Conservation (phyloP, 306 rosid species). For the Trifolium pratense region DNA sequence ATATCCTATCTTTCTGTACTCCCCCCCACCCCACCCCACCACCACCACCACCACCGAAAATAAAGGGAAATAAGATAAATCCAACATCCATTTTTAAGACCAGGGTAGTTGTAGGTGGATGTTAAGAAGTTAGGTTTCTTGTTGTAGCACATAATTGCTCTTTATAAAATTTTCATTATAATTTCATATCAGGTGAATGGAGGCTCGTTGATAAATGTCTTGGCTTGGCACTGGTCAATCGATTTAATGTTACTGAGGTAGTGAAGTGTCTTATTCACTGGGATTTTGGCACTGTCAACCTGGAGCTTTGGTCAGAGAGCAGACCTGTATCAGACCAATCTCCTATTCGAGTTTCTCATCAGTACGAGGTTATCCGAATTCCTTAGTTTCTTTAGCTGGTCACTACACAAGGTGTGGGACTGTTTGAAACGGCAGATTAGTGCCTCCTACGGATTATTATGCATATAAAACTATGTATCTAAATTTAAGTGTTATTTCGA, state of each 20-base stretch:
- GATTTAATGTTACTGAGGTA: slow-evolving; percentile 67
- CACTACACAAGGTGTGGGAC: neutral
- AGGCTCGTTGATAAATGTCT: slow-evolving; percentile 72
- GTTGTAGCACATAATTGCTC: neutral
- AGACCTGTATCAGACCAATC: slow-evolving; percentile 79
- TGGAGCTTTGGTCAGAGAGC: slow-evolving; percentile 88
- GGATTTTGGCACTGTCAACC: slow-evolving; percentile 80
- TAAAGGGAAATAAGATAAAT: neutral
- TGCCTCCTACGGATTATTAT: no score
- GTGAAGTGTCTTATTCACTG: slow-evolving; percentile 79
- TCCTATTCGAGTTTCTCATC: slow-evolving; percentile 72
- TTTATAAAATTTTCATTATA: slow-evolving; percentile 23
- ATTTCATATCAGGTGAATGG: slow-evolving; percentile 81
- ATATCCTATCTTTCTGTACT: no score
- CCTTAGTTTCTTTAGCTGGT: slow-evolving; percentile 25
- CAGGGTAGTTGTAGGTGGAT: neutral
- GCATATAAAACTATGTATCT: neutral
- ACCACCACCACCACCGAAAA: no score
- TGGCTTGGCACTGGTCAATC: slow-evolving; percentile 76
- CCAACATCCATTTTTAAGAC: neutral
- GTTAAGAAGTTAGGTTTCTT: neutral
- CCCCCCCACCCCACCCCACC: neutral
- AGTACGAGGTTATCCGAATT: slow-evolving; percentile 64
- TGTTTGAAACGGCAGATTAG: no score
- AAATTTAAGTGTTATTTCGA: neutral